Percentiles rank a stretch among this genome's conserved stretches.
Evolutionary conservation across 768 basidiomycete genomes (phyloP).

Genomic region (Mycena belliarum): DNA sequence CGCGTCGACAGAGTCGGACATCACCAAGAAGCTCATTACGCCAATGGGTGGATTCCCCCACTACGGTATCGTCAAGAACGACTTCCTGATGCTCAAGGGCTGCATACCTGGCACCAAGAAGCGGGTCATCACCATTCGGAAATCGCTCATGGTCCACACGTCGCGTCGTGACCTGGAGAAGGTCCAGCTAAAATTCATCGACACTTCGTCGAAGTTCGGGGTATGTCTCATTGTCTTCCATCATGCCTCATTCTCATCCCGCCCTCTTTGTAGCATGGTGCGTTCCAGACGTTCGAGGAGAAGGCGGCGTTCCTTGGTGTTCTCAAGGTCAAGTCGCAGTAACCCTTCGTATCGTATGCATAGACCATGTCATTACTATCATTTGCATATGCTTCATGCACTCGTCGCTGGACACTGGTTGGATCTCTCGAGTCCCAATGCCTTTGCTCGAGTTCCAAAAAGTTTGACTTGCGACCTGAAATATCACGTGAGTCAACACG

Average conservation of each 20-base stretch:
- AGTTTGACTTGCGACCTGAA: too few relatives aligned
- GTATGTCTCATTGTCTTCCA: conserved; percentile 46
- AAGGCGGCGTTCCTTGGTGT: conserved; percentile 93
- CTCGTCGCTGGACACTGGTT: conserved; percentile 4
- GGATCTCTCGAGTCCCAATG: neutral
- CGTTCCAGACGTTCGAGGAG: conserved; percentile 97
- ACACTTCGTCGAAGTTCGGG: conserved; percentile 96
- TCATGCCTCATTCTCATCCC: conserved; percentile 9
- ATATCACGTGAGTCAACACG: neutral
- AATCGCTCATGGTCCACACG: conserved; percentile 95
- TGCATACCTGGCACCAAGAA: conserved; percentile 96
- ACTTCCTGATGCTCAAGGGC: conserved; percentile 96
- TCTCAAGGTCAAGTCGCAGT: conserved; percentile 81
- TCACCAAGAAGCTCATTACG: conserved; percentile 91
- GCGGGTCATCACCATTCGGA: conserved; percentile 96
- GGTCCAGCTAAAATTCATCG: conserved; percentile 97
- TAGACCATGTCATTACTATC: conserved; percentile 33
- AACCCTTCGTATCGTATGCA: conserved; percentile 42
- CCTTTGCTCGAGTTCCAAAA: neutral
- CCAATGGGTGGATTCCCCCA: conserved; percentile 99
- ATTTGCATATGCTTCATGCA: conserved; percentile 25
- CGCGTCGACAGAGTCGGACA: conserved; percentile 92
- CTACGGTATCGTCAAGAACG: conserved; percentile 98
- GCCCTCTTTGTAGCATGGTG: conserved; percentile 84
- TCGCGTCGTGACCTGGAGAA: conserved; percentile 96